These are phyloP conservation scores for Cenococcum geophilum DNA, from an alignment of 495 filamentous ascomycete species.

Conservation along the genomic window DNA sequence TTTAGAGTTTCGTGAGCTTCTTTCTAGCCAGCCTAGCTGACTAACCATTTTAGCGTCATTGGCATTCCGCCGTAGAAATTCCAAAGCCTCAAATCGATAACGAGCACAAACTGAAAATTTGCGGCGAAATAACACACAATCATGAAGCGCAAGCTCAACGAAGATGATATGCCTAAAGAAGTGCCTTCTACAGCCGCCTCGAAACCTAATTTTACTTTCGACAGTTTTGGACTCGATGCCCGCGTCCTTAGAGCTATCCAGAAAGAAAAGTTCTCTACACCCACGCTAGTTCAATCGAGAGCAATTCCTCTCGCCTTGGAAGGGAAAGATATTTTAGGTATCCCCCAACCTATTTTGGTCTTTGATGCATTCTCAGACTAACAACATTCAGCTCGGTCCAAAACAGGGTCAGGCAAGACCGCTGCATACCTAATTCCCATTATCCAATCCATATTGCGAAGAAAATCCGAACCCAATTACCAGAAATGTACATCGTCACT, in stretches of 20 bases:
- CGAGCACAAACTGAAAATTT: not conserved
- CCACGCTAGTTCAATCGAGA: slow-evolving; percentile 77
- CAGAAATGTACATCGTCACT: slow-evolving; percentile 53
- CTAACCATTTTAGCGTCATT: no score
- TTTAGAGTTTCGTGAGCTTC: no score
- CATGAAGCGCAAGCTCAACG: slow-evolving; percentile 63
- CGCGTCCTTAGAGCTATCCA: slow-evolving; percentile 80
- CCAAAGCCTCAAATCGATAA: not conserved
- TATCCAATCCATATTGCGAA: slow-evolving; percentile 69
- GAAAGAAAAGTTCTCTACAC: slow-evolving; percentile 73
- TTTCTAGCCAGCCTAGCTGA: no score
- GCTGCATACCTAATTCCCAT: slow-evolving; percentile 94
- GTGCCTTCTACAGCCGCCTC: slow-evolving; percentile 16
- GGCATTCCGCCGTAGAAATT: not conserved
- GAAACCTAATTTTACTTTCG: slow-evolving; percentile 14
- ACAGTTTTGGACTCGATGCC: slow-evolving; percentile 61
- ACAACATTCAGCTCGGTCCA: slow-evolving; percentile 35
- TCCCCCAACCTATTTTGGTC: not conserved
- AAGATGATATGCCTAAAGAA: slow-evolving; percentile 50
- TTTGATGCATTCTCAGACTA: not conserved
- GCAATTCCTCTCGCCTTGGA: slow-evolving; percentile 77
- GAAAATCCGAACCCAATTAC: slow-evolving; percentile 52
- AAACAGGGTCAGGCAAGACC: slow-evolving; percentile 58
- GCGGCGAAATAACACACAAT: slow-evolving; percentile 3
- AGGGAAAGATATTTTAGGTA: slow-evolving; percentile 76